phyloP scores from a whole-genome alignment of 2,329 filamentous ascomycete genomes.

The Pseudogymnoascus sp. region DNA sequence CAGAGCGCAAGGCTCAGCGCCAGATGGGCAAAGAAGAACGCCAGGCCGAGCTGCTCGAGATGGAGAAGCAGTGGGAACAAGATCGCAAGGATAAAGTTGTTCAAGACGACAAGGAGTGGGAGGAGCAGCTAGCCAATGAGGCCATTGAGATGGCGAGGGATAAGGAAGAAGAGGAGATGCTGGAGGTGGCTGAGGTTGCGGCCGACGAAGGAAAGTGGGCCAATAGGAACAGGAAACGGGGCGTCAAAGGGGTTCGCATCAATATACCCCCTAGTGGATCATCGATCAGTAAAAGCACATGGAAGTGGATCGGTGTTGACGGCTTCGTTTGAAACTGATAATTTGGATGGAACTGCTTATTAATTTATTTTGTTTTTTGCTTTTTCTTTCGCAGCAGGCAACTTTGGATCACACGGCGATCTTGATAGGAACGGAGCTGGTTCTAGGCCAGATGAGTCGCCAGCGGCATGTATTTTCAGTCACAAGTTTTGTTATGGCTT shows the following conservation, averaged over 20 bases:
- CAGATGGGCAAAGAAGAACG: not conserved
- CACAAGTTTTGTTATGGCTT: not conserved
- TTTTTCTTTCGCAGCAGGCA: not conserved
- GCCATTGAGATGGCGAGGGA: not conserved
- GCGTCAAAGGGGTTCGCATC: not conserved
- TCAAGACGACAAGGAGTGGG: not conserved
- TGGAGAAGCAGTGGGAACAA: slow-evolving; percentile 7
- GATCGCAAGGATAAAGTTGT: not conserved
- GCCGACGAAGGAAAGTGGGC: not conserved
- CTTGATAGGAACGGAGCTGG: not conserved
- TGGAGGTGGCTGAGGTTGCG: not conserved
- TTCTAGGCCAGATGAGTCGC: not conserved
- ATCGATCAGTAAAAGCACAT: not conserved
- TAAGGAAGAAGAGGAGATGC: not conserved
- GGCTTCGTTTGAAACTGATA: not conserved
- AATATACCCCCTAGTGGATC: not conserved
- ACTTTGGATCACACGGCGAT: not conserved
- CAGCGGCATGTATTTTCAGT: not conserved
- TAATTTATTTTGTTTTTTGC: not conserved
- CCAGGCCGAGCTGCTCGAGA: not conserved
- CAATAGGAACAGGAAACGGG: not conserved
- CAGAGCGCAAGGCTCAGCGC: not conserved
- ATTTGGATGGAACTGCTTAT: not conserved
- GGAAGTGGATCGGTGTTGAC: not conserved
- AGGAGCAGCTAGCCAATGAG: not conserved